A percentile compares a stretch with the other conserved stretches of the same genome.
phyloP scores from a whole-genome alignment of 169 alveolate species.

The Eimeria sp. region DNA sequence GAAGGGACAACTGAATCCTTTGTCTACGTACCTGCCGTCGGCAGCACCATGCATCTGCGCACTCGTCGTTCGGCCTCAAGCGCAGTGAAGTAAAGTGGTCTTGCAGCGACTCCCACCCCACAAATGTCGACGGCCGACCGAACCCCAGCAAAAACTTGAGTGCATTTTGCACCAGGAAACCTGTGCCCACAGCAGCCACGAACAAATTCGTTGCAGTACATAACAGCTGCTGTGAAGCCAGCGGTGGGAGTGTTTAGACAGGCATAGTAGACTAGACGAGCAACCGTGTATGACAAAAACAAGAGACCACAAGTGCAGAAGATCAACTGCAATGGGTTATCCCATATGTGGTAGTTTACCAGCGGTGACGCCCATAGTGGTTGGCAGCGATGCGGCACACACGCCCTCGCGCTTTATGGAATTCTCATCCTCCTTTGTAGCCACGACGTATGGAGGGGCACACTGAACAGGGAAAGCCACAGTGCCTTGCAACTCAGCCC shows the following conservation, averaged over 20 bases:
- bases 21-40: constrained; percentile 85
- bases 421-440: constrained; percentile 95
- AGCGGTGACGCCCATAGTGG: constrained; percentile 98
- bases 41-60: constrained; percentile 93
- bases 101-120: constrained; percentile 95
- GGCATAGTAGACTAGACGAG: neutral
- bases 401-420: constrained; percentile 96
- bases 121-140: constrained; percentile 94
- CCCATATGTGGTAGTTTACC: constrained; percentile 81
- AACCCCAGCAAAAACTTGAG: constrained; percentile 95
- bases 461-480: constrained; percentile 85
- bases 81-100: constrained; percentile 95
- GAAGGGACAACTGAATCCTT: neutral
- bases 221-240: constrained; percentile 7
- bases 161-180: constrained; percentile 96
- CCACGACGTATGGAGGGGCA: constrained; percentile 97
- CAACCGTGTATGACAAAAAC: neutral
- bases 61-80: constrained; percentile 94
- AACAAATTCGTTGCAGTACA: neutral
- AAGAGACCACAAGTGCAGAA: neutral
- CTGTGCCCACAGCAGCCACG: constrained; percentile 16
- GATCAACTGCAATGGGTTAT: no score
- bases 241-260: neutral
- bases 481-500: neutral
- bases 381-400: constrained; percentile 98